phyloP scores from a whole-genome alignment of 1,284 basidiomycete species.

The Cutaneotrichosporon dermatis region DNA sequence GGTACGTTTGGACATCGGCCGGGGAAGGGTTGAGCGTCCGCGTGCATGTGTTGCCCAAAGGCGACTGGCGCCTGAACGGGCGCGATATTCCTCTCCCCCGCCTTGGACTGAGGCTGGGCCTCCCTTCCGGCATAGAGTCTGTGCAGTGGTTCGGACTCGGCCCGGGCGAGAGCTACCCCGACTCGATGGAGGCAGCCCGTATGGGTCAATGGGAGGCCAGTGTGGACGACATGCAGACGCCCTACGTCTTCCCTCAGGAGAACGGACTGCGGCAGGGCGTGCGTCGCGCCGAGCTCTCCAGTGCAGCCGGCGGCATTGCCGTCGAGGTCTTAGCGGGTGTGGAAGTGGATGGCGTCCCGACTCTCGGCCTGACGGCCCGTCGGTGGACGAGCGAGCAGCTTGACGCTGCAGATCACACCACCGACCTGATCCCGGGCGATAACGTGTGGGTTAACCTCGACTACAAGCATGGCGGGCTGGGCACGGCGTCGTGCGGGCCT shows the following conservation, averaged over 20 bases:
- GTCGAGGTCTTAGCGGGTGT: not conserved
- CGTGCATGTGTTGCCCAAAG: conserved; percentile 12
- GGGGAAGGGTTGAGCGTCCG: conserved; percentile 3
- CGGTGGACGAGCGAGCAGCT: conserved; percentile 23
- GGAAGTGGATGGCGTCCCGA: not conserved
- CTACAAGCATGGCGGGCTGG: conserved; percentile 14
- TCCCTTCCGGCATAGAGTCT: conserved; percentile 5
- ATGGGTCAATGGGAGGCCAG: conserved; percentile 8
- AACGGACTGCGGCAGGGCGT: conserved; percentile 19
- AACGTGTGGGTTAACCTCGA: conserved; percentile 24
- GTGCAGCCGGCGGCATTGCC: not conserved
- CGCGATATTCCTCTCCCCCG: conserved; percentile 19
- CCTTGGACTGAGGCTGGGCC: conserved; percentile 15
- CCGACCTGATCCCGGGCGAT: conserved; percentile 17
- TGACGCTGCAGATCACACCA: conserved; percentile 15
- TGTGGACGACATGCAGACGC: conserved; percentile 22
- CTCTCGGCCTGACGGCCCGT: conserved; percentile 11
- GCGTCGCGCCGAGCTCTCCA: conserved; percentile 12
- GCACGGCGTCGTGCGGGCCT: conserved; percentile 6
- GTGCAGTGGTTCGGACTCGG: conserved; percentile 22
- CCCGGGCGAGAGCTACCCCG: conserved; percentile 21
- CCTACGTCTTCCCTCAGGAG: conserved; percentile 26
- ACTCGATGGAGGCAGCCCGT: conserved; percentile 4
- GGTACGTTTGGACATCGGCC: conserved; percentile 16
- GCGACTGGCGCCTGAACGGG: too few species aligned